Base-by-base conservation (phyloP, 139 green algal genomes). In the Spirogloea muscicola region DNA sequence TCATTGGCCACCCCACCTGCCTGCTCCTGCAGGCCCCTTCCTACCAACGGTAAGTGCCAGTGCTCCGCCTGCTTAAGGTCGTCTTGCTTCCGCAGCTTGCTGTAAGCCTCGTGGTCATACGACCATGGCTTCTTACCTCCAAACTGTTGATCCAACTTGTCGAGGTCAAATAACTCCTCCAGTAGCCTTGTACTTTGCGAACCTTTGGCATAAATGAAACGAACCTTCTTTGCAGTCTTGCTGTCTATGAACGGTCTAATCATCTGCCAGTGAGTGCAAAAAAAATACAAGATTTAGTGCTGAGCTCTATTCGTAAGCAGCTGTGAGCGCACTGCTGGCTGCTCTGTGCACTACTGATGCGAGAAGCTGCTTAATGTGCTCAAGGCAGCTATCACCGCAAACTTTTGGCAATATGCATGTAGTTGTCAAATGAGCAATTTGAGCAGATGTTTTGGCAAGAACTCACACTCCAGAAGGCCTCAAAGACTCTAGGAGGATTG, bases 401-500 rank as follows among this genome's bases (percentile, higher is more conserved):
- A n/a, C n/a, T n/a, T n/a, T n/a, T n/a, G n/a, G n/a, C n/a, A n/a
- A n/a, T n/a, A n/a, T n/a, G n/a, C n/a, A n/a, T n/a, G n/a, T n/a
- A n/a, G n/a, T n/a, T n/a, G n/a, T n/a, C n/a, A n/a, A n/a, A n/a
- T n/a, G n/a, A n/a, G n/a, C n/a, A n/a, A n/a, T n/a, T n/a, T n/a
- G n/a, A n/a, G n/a, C n/a, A n/a, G n/a, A n/a, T n/a, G n/a, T n/a
- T n/a, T n/a, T n/a, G n/a, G n/a, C n/a, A n/a, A n/a, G n/a, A n/a
- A 72, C 67, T 13, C 55, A 82, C 75, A 51, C 61, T 79, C 82
- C 82, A 88, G 55, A 88, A 87, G 33, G 76, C 57, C 36, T 55
- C n/a, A 61, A 88, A 88, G 37, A 88, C 68, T 7, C n/a, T 55
- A 7, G 84, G 84, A 9, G 84, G 82, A 39, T 88, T 55, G 58